Base-by-base conservation (phyloP, 1,284 basidiomycete genomes). In the Athelia psychrophila region DNA sequence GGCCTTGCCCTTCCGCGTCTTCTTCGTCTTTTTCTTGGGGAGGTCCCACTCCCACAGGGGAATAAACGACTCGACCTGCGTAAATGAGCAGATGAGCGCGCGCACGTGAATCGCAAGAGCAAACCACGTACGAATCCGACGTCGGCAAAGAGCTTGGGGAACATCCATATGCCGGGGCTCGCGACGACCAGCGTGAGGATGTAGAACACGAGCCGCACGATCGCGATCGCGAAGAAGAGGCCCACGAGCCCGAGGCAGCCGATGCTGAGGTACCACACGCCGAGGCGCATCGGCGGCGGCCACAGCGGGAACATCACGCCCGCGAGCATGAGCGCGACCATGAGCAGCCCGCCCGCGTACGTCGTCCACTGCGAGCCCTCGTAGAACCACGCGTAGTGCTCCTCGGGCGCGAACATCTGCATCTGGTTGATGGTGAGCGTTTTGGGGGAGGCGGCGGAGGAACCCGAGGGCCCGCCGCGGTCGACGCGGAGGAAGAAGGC, bases 221-320 rank as follows among this genome's bases (percentile, higher is more conserved):
- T 87, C 4, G 95, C 94, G 57, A 98, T 83, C 5, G 72, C 93
- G 64, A 99, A 95, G 75, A 99, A 96, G 55, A 93, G 72, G 27
- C 86, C 95, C 54, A 99, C 85, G 57, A 99, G 78, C 23, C 92
- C 92, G 24, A 99, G 79, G 62, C 95, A 88, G 33, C 74, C 91
- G 53, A 98, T 87, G 58, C 87, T 91, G 58, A 99, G 77, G 70
- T 99, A 99, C 90, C 93, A 98, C 49, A 97, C 96, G 36, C 96
- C 96, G 40, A 96, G 76, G n/a, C 96, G 80, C 80, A 99, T 85
- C 60, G 84, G 86, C 44, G 88, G 84, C 2, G 96, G 96, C 96
- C 97, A 99, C 15, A 99, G 81, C 1, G 96, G 96, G 83, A 98
- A 99, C 94, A 99, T 98, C 66, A 98, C 96, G 2, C 92, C 95